Evolutionary conservation across 352 stramenopile species (phyloP), one percentile per base, ranked within the genome.

Genomic region (Globisporangium nodosum): DNA sequence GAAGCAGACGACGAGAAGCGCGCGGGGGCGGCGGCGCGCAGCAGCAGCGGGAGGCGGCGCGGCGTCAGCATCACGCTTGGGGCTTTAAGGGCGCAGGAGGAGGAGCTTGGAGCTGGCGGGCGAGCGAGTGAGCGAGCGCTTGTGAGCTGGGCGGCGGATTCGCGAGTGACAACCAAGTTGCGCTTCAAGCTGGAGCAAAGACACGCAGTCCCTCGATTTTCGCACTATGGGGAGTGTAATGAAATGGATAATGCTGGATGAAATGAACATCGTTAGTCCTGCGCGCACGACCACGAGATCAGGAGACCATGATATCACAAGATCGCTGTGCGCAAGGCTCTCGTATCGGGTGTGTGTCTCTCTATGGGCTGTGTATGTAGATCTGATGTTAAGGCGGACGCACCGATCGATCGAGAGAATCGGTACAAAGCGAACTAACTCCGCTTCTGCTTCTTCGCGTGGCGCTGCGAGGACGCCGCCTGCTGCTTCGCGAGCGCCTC

Each of bases 401-500:
- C 9, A 37, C 9, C 31, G 31, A 37, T 37, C 31, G 31, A 37
- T 37, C 31, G 31, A 37, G 31, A 37, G 31, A 37, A 37, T 5
- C 42, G 5, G 3, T 11, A 47, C 42, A n/a, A 12, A 16, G 3
- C 12, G 2, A 13, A n/a, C 55, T 66, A 59, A 47, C 42, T 64
- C n/a, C 51, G 37, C 61, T 72, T 70, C 56, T 68, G 58, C 60
- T 86, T 81, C 64, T 85, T 80, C 33, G 69, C 69, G n/a, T 49
- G 47, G 51, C 67, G 61, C 42, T 52, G 52, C 43, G 73, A 57
- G 49, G 50, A 45, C 64, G 61, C 49, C 49, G 54, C 47, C 71
- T 60, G 20, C 53, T 87, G 77, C 54, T 88, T 81, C n/a, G 68
- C 69, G 55, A 87, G 68, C 30, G 81, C 78, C 11, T 89, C 67